Evolutionary conservation across 768 basidiomycete species (phyloP).

Genomic region (Mycena galopus): DNA sequence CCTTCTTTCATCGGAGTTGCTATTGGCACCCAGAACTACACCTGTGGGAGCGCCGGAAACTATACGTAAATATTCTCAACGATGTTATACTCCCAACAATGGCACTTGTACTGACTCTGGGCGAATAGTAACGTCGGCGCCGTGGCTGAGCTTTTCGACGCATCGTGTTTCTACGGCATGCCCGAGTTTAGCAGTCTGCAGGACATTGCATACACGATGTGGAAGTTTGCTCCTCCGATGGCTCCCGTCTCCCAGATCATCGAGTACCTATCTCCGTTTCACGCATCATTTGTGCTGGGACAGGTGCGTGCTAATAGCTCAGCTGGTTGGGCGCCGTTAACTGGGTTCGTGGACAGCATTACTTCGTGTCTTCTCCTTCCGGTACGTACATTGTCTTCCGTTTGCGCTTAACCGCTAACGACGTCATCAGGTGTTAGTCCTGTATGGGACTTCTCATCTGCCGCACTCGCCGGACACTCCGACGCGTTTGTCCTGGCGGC

Average conservation of each 20-base stretch:
- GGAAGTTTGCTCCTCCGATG: slow-evolving; percentile 40
- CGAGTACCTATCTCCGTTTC: not conserved
- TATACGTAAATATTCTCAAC: slow-evolving; percentile 52
- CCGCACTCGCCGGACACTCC: slow-evolving; percentile 53
- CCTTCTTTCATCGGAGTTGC: slow-evolving; percentile 60
- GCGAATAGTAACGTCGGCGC: slow-evolving; percentile 59
- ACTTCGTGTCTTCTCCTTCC: slow-evolving; percentile 55
- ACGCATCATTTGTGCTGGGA: slow-evolving; percentile 29
- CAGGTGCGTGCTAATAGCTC: slow-evolving; percentile 10
- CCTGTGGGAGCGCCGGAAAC: slow-evolving; percentile 58
- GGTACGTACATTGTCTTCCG: not conserved
- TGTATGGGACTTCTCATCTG: slow-evolving; percentile 69
- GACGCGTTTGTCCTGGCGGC: slow-evolving; percentile 63
- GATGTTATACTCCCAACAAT: not conserved
- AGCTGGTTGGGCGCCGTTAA: not conserved
- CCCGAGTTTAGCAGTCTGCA: slow-evolving; percentile 47
- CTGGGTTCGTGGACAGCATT: slow-evolving; percentile 55
- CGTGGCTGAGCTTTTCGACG: slow-evolving; percentile 67
- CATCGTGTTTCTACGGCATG: slow-evolving; percentile 59
- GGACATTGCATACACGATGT: slow-evolving; percentile 42
- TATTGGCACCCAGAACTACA: slow-evolving; percentile 69
- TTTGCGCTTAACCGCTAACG: slow-evolving; percentile 49
- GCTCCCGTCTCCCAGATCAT: slow-evolving; percentile 12
- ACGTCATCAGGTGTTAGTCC: slow-evolving; percentile 59
- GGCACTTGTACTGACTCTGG: not conserved